Conservation (phyloP, 164 flowering plant genomes). For the grape (Vitis vinifera) region ASM3070453v1 NC_081809.1:5550501-5551000, state of each 20-base stretch:
- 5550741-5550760: conserved; percentile 59
- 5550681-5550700: conserved; percentile 65
- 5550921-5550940: conserved; percentile 56
- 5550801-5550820: conserved; percentile 82
- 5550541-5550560: conserved; percentile 46
- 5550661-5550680: conserved; percentile 57
- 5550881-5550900: conserved; percentile 79
- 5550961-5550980: conserved; percentile 61
- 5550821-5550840: conserved; percentile 65
- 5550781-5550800: conserved; percentile 70
- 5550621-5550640: conserved; percentile 49
- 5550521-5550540: conserved; percentile 72
- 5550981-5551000: conserved; percentile 81
- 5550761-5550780: conserved; percentile 43
- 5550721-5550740: conserved; percentile 68
- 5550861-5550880: conserved; percentile 73
- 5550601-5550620: conserved; percentile 68
- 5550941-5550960: conserved; percentile 73
- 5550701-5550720: conserved; percentile 88
- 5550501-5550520: conserved; percentile 87
- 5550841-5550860: conserved; percentile 66
- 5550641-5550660: conserved; percentile 60
- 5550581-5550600: conserved; percentile 79
- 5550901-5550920: conserved; percentile 62
- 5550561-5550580: conserved; percentile 66